Conservation (phyloP, 306 rosid genomes). For the Pyrus betulifolia region DNA sequence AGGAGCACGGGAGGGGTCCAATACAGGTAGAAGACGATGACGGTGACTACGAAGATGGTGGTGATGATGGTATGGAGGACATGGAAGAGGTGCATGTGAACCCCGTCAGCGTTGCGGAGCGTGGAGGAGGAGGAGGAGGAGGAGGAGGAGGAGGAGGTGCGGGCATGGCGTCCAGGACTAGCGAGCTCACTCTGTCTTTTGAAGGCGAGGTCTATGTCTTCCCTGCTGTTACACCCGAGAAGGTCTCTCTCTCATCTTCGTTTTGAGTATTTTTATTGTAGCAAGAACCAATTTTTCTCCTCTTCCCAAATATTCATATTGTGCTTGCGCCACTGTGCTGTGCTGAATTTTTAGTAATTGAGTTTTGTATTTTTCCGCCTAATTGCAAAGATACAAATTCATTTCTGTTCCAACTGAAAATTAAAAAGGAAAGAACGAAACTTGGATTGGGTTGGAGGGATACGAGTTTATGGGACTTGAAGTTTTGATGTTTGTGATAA, state of each 20-base stretch:
- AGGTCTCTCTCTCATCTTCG: constrained; percentile 31
- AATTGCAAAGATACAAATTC: background rate
- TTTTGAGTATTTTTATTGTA: background rate
- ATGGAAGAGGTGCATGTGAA: constrained; percentile 36
- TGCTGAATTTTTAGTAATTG: background rate
- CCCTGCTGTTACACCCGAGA: constrained; percentile 78
- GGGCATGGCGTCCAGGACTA: constrained; percentile 52
- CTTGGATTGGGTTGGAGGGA: background rate
- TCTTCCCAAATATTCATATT: background rate
- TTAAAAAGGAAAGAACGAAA: background rate
- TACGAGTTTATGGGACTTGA: background rate
- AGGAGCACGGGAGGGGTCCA: constrained; percentile 32
- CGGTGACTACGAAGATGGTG: constrained; percentile 42
- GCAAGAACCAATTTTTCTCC: background rate
- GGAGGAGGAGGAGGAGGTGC: constrained; percentile 1
- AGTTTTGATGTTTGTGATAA: background rate
- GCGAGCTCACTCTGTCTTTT: constrained; percentile 94
- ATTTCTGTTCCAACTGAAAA: background rate
- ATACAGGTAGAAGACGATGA: constrained; percentile 38
- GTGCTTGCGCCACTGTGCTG: background rate
- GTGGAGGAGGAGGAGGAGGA: constrained; percentile 12
- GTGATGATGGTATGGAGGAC: constrained; percentile 57
- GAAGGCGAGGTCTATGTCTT: constrained; percentile 97
- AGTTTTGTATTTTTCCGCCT: background rate
- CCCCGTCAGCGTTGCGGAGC: constrained; percentile 42